These are phyloP conservation scores for Brassica carinata DNA, from an alignment of 345 rosid species.

Conservation along the genomic window DNA sequence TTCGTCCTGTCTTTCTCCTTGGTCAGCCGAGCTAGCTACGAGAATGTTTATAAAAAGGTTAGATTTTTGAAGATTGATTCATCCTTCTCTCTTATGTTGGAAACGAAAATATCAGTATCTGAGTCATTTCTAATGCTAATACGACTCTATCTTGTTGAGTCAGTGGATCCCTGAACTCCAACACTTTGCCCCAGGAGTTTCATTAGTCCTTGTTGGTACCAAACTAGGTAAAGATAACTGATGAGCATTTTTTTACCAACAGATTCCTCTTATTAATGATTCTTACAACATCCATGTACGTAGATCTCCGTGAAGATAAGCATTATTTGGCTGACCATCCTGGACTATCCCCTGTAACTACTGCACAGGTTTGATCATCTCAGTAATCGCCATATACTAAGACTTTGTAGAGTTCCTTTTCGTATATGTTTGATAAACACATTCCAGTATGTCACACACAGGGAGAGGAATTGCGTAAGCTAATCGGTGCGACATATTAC, in stretches of 20 bases:
- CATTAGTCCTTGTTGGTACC: constrained; percentile 90
- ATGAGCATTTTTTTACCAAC: constrained; percentile 15
- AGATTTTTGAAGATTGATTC: background rate
- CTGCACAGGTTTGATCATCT: constrained; percentile 66
- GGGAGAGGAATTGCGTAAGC: constrained; percentile 98
- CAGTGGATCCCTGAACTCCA: constrained; percentile 99
- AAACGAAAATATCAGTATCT: background rate
- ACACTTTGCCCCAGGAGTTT: constrained; percentile 90
- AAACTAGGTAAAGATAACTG: constrained; percentile 66
- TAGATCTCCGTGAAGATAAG: constrained; percentile 97
- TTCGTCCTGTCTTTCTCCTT: constrained; percentile 97
- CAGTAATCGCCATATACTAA: background rate
- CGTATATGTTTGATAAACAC: background rate
- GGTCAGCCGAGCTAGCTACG: constrained; percentile 95
- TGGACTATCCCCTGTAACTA: constrained; percentile 85
- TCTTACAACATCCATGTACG: constrained; percentile 19
- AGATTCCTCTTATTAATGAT: constrained; percentile 7
- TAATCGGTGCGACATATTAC: constrained; percentile 89
- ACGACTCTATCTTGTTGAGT: constrained; percentile 33
- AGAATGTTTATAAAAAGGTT: constrained; percentile 93
- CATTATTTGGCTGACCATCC: constrained; percentile 96
- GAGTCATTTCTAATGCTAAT: constrained; percentile 29
- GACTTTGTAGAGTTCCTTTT: background rate
- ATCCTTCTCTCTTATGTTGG: background rate
- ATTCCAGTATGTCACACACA: constrained; percentile 29